Evolutionary conservation across 495 filamentous ascomycete genomes (phyloP), one percentile per base, ranked within the genome.

Genomic region (Usnea hakonensis): DNA sequence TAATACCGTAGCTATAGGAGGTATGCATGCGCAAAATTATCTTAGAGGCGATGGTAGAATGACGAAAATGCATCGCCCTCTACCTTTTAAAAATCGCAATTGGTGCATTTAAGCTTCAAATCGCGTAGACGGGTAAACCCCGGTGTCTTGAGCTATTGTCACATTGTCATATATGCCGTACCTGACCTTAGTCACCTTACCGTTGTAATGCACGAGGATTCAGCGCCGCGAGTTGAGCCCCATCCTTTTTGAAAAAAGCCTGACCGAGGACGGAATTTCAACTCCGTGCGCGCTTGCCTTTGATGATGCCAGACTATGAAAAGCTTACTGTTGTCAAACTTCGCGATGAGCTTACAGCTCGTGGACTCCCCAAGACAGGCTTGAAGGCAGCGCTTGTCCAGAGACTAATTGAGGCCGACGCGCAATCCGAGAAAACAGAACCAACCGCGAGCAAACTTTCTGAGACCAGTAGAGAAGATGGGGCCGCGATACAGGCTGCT

Each of bases 281-380:
- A 41, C 3, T 60, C 48, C 13, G 32, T 48, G 17, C 21, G 35
- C 36, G 0, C 40, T 50, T 19, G 16, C 14, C 30, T 53, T 38
- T n/a, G 16, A 74, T 28, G 7, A 82, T 81, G 79, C 62, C 70
- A 55, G 79, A 83, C 60, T 83, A 80, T 63, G 75, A 74, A 35
- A 79, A 78, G 63, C 75, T 73, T 73, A 83, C 81, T 64, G 80
- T 83, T 43, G 72, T 75, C n/a, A 79, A 81, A 48, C 68, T 83
- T 58, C 81, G 80, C 68, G 76, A 77, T 26, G 78, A 83, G 69
- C 72, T 81, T 62, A 79, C 79, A 63, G 77, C 69, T 57, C 80
- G 78, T 59, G 76, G 75, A 53, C 75, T 83, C 58, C 72, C 79
- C 35, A 78, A 78, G 62, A 79, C 80, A 21, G 78, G 78, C 4